Conservation (phyloP, 345 rosid species). For the Durio zibethinus region DNA sequence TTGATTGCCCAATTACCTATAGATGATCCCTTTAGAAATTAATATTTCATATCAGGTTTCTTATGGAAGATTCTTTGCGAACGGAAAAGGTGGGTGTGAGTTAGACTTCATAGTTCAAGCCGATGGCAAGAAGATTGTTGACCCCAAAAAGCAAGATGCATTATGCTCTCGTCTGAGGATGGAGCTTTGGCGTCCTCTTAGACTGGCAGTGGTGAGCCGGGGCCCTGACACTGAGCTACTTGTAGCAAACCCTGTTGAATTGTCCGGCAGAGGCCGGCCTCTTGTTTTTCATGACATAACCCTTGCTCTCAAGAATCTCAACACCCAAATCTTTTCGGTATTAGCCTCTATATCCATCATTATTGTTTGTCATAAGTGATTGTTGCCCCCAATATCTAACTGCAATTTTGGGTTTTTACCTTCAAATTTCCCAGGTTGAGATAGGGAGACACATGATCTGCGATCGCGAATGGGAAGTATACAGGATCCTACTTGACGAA, state of each 20-base stretch:
- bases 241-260: conserved; percentile 74
- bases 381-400: not conserved
- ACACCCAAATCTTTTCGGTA: conserved; percentile 56
- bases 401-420: not conserved
- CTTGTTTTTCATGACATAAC: conserved; percentile 67
- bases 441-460: conserved; percentile 54
- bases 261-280: conserved; percentile 68
- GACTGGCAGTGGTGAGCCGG: conserved; percentile 53
- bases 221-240: conserved; percentile 70
- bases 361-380: not conserved
- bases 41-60: conserved; percentile 37
- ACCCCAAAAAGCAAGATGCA: conserved; percentile 50
- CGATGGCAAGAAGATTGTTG: conserved; percentile 62
- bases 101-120: conserved; percentile 57
- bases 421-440: conserved; percentile 43
- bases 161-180: conserved; percentile 55
- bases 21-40: not conserved
- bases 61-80: conserved; percentile 59
- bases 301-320: conserved; percentile 49
- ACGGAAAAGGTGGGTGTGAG: conserved; percentile 43
- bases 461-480: conserved; percentile 66
- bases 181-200: conserved; percentile 59
- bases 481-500: conserved; percentile 59
- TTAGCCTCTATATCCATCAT: not conserved
- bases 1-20: not conserved